Conservation (phyloP, 2,329 filamentous ascomycete species). For the Aspergillus neotritici region DNA sequence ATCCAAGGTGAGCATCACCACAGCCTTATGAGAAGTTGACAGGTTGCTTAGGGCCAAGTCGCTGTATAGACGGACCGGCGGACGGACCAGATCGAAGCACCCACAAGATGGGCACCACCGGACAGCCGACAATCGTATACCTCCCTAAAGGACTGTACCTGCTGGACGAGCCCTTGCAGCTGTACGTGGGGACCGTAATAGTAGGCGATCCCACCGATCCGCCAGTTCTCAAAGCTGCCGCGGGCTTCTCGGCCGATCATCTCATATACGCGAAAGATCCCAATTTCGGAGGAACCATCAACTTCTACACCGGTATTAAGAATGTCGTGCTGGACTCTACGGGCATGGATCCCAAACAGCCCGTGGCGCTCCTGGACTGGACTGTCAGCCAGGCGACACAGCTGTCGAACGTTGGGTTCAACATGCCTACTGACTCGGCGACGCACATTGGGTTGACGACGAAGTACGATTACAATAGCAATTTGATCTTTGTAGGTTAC, state of each 20-base stretch:
- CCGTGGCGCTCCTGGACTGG: slow-evolving; percentile 35
- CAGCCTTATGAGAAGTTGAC: neutral
- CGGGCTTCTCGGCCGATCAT: slow-evolving; percentile 49
- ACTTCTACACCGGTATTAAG: slow-evolving; percentile 35
- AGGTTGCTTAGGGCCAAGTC: neutral
- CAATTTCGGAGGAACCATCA: slow-evolving; percentile 24
- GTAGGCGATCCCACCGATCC: slow-evolving; percentile 35
- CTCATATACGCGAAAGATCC: slow-evolving; percentile 48
- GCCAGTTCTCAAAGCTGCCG: slow-evolving; percentile 49
- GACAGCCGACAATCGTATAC: slow-evolving; percentile 28
- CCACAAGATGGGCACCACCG: slow-evolving; percentile 26
- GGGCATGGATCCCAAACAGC: slow-evolving; percentile 17
- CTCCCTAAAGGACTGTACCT: slow-evolving; percentile 27
- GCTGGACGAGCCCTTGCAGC: slow-evolving; percentile 19
- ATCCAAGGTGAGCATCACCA: slow-evolving; percentile 20
- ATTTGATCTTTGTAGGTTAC: slow-evolving; percentile 25
- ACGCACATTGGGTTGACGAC: slow-evolving; percentile 33
- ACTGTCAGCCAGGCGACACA: slow-evolving; percentile 35
- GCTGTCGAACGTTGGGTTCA: slow-evolving; percentile 35
- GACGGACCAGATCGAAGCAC: slow-evolving; percentile 22
- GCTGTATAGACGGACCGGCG: slow-evolving; percentile 17
- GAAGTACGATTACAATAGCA: slow-evolving; percentile 25
- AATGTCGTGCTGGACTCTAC: slow-evolving; percentile 38
- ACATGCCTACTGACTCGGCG: slow-evolving; percentile 29
- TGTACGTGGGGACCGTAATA: slow-evolving; percentile 32